Conservation (phyloP, 495 filamentous ascomycete genomes). For the Penicillium maclennaniae region DNA sequence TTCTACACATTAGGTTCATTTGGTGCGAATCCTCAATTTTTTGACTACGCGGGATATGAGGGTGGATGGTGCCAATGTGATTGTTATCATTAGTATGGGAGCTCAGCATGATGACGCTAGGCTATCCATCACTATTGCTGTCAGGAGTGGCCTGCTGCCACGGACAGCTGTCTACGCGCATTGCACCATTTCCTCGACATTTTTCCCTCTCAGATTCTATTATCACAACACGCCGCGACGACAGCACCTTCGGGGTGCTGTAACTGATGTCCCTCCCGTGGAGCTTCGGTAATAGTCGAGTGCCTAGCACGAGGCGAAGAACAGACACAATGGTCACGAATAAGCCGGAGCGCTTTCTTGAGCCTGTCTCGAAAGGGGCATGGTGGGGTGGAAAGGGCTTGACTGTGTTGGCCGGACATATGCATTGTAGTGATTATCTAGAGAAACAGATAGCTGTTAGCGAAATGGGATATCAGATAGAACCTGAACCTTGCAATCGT, state of each 20-base stretch:
- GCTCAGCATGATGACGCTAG: slow-evolving; percentile 8
- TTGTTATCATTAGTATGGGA: neutral
- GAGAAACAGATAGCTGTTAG: neutral
- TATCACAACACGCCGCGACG: slow-evolving; percentile 46
- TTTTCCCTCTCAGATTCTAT: neutral
- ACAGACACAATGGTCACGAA: slow-evolving; percentile 63
- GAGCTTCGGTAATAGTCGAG: slow-evolving; percentile 51
- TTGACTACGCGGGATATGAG: neutral
- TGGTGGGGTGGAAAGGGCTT: slow-evolving; percentile 80
- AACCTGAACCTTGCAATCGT: neutral
- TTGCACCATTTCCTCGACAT: neutral
- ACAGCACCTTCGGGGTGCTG: slow-evolving; percentile 50
- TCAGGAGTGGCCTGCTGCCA: neutral
- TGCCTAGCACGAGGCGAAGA: slow-evolving; percentile 54
- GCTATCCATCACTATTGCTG: neutral
- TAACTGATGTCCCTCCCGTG: slow-evolving; percentile 51
- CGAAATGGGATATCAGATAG: neutral
- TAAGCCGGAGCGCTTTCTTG: slow-evolving; percentile 94
- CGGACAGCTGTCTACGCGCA: neutral
- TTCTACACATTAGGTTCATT: slow-evolving; percentile 3
- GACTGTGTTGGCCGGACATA: slow-evolving; percentile 76
- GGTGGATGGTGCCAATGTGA: neutral
- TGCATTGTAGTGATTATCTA: slow-evolving; percentile 4
- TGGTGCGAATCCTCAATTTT: neutral
- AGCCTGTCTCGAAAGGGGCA: slow-evolving; percentile 69